Conservation (phyloP, 176 grass and related monocot species). For the Bonia amplexicaulis region DNA sequence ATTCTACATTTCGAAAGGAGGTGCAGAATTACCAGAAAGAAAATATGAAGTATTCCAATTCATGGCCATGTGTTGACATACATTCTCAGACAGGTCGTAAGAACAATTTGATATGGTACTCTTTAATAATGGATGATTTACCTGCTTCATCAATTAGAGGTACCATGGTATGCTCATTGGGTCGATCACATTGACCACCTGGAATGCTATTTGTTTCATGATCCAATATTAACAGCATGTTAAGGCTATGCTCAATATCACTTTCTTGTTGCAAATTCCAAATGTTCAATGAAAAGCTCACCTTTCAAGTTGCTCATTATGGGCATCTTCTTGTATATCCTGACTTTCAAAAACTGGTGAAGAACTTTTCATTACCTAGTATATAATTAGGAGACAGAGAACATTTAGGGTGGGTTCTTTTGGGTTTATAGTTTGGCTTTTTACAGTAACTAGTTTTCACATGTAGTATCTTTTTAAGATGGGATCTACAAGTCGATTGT, state of each 20-base stretch:
- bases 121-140: background rate
- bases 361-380: conserved; percentile 18
- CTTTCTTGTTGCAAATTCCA: background rate
- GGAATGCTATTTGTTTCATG: conserved; percentile 18
- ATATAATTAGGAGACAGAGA: background rate
- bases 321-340: conserved; percentile 3
- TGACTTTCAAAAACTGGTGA: background rate
- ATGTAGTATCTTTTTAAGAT: too few relatives aligned
- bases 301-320: conserved; percentile 21
- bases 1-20: background rate
- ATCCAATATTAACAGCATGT: background rate
- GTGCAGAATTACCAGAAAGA: background rate
- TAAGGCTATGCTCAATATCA: background rate
- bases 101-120: background rate
- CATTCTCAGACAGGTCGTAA: background rate
- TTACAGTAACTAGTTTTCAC: too few relatives aligned
- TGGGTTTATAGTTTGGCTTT: too few relatives aligned
- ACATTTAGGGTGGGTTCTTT: too few relatives aligned
- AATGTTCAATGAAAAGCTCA: background rate
- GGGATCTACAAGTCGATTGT: too few relatives aligned
- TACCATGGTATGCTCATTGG: conserved; percentile 7
- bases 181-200: conserved; percentile 18
- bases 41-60: conserved; percentile 3
- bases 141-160: conserved; percentile 20
- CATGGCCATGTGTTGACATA: background rate